phyloP scores from a whole-genome alignment of 352 stramenopile species.

The Pythium utonaiense region DNA sequence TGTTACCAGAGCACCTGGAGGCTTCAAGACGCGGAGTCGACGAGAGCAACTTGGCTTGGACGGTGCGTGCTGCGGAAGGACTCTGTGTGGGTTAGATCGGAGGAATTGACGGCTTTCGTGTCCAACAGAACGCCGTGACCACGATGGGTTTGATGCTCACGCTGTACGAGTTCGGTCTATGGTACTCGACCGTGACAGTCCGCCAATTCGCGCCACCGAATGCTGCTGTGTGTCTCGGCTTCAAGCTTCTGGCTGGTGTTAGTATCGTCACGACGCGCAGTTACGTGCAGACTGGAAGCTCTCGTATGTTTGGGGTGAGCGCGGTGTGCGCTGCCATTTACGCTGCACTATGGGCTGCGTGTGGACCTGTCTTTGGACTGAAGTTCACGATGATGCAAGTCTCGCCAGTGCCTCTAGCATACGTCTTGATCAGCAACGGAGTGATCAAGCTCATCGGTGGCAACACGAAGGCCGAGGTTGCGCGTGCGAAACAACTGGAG shows the following conservation, averaged over 20 bases:
- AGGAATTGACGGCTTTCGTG: not conserved
- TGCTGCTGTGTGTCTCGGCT: slow-evolving; percentile 27
- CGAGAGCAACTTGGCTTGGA: slow-evolving; percentile 18
- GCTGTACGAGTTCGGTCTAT: slow-evolving; percentile 37
- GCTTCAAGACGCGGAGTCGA: slow-evolving; percentile 34
- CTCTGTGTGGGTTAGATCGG: too few species aligned
- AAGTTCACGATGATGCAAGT: slow-evolving; percentile 36
- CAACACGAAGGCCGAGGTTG: slow-evolving; percentile 52
- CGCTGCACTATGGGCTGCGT: slow-evolving; percentile 35
- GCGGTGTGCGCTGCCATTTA: slow-evolving; percentile 37
- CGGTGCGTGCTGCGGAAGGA: slow-evolving; percentile 10
- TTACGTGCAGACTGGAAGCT: slow-evolving; percentile 31
- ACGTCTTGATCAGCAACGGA: slow-evolving; percentile 30
- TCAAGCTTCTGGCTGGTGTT: slow-evolving; percentile 39
- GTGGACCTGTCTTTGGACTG: slow-evolving; percentile 22
- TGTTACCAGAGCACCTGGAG: slow-evolving; percentile 36
- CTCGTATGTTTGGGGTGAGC: slow-evolving; percentile 21
- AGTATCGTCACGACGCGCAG: slow-evolving; percentile 36
- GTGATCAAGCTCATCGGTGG: slow-evolving; percentile 36
- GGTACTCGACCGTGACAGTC: slow-evolving; percentile 30
- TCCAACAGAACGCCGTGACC: slow-evolving; percentile 28
- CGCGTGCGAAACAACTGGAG: slow-evolving; percentile 44
- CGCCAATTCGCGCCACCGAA: slow-evolving; percentile 1
- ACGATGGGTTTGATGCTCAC: slow-evolving; percentile 37
- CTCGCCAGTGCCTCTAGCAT: slow-evolving; percentile 39